A percentile compares a stretch with the other conserved stretches of the same genome.
phyloP scores from a whole-genome alignment of 371 early-diverging fungal species.

The Mucor lusitanicus region DNA sequence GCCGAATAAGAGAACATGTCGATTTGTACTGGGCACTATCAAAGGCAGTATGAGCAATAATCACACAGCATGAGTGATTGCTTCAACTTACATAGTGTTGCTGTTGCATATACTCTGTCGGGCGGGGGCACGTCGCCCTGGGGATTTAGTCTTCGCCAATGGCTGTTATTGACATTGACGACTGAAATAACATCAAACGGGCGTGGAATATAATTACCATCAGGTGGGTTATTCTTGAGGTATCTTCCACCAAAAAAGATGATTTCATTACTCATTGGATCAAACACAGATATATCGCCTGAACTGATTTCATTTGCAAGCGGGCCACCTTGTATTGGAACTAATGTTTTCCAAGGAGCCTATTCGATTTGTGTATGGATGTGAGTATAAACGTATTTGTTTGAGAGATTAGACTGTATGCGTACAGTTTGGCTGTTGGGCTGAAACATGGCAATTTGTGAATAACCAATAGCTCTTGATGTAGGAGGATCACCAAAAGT shows the following conservation, averaged over 20 bases:
- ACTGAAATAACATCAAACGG: neutral
- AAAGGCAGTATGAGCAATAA: neutral
- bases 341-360: neutral
- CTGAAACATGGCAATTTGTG: neutral
- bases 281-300: neutral
- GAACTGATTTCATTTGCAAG: neutral
- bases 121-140: neutral
- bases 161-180: neutral
- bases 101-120: neutral
- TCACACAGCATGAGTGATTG: neutral
- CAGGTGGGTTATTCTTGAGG: neutral
- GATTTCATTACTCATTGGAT: neutral
- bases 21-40: conserved; percentile 3
- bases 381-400: too few species aligned
- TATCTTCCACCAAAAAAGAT: neutral
- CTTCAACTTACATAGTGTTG: neutral
- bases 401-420: too few species aligned
- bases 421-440: neutral
- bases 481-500: neutral
- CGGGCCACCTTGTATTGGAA: neutral
- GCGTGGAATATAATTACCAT: neutral
- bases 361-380: neutral
- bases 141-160: neutral
- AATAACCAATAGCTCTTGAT: neutral
- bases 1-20: conserved; percentile 3